Evolutionary conservation across 768 basidiomycete genomes (phyloP).

Genomic region (Russula ochroleuca): DNA sequence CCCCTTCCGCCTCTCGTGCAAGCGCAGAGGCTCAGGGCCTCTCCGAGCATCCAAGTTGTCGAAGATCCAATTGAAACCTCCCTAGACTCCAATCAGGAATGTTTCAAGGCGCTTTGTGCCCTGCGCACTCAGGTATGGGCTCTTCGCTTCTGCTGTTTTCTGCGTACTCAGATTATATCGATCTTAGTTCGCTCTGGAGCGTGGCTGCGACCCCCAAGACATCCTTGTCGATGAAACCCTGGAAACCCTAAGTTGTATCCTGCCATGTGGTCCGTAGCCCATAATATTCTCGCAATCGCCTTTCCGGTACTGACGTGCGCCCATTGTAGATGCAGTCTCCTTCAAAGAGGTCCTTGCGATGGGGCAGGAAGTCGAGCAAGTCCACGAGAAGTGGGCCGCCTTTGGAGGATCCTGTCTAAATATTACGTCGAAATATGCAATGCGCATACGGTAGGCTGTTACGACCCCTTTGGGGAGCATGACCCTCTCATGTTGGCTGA

Average conservation of each 20-base stretch:
- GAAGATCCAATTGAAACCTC: not conserved
- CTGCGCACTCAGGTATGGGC: slow-evolving; percentile 24
- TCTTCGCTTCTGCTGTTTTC: not conserved
- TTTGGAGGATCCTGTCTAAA: slow-evolving; percentile 17
- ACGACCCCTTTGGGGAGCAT: slow-evolving; percentile 13
- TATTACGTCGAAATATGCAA: slow-evolving; percentile 22
- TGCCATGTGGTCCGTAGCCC: slow-evolving; percentile 39
- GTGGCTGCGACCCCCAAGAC: slow-evolving; percentile 32
- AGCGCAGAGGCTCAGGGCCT: slow-evolving; percentile 8
- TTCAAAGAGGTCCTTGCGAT: slow-evolving; percentile 9
- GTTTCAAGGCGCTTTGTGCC: slow-evolving; percentile 15
- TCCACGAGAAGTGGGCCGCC: slow-evolving; percentile 1
- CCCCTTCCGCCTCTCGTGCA: slow-evolving; percentile 1
- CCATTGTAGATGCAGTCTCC: not conserved
- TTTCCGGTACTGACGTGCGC: slow-evolving; percentile 1
- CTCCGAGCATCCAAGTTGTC: slow-evolving; percentile 12
- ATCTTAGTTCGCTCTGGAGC: slow-evolving; percentile 6
- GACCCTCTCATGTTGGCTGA: slow-evolving; percentile 11
- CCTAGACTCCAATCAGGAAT: slow-evolving; percentile 1
- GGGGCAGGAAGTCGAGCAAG: not conserved
- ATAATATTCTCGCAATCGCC: not conserved
- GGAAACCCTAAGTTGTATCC: slow-evolving; percentile 37
- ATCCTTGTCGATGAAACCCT: slow-evolving; percentile 37
- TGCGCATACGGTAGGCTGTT: slow-evolving; percentile 15
- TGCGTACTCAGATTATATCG: not conserved